Evolutionary conservation across 2,329 filamentous ascomycete species (phyloP), one percentile per base, ranked within the genome.

Genomic region (Ophiostoma sp.): DNA sequence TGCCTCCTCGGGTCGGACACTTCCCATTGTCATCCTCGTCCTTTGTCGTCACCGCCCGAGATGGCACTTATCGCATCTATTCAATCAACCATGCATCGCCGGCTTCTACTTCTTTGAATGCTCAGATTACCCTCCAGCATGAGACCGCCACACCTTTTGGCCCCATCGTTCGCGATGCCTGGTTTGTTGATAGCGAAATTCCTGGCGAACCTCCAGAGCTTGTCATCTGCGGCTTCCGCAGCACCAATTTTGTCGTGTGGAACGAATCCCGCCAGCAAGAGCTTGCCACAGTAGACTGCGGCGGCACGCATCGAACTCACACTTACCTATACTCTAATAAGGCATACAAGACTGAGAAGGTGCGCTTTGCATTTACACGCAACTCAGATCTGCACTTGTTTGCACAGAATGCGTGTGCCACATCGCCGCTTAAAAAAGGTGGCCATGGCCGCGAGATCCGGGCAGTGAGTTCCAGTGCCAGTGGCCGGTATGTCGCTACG

Each of bases 371-470:
- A 0, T 97, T 91, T 85, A 94, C 90, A 3, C 89, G 92, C 78
- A 87, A 88, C 5, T 86, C 87, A 2, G 80, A 79, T 70, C 79
- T 86, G 67, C 80, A 79, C 68, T 75, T 86, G n/a, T 82, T 82
- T 76, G 81, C 80, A 20, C 83, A 85, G 74, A 72, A 74, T 3
- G 54, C 69, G 65, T 3, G 76, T 70, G 73, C 77, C 1, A 71
- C 76, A 1, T 78, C 82, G 77, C 74, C 86, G 80, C 77, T 96
- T 15, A 88, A 89, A 73, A 74, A 79, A 0, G 94, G 95, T 7
- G 87, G 87, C 0, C 95, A 99, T 78, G 95, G 95, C 0, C 84
- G 95, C 69, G 95, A 99, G 79, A 91, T 98, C 74, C 81, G 77
- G 83, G 90, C 75, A 76, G 76, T 85, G 13, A 73, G 79, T 60